Conservation (phyloP, 805 yeast species). For the Saccharomycopsis guyanensis region DNA sequence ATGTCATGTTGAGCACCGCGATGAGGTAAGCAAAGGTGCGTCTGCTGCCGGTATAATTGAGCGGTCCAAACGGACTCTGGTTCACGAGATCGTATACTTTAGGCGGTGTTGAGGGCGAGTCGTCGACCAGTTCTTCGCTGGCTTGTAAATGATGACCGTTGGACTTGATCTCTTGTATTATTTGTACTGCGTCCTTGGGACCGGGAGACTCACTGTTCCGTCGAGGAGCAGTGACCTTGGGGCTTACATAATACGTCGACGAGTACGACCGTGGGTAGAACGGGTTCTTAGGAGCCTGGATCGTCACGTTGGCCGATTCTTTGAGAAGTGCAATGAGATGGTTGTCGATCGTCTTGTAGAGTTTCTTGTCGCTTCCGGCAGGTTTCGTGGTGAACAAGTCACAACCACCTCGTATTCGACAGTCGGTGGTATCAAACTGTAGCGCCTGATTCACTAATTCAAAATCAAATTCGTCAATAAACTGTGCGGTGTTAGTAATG, state of each 20-base stretch:
- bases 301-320: slow-evolving; percentile 10
- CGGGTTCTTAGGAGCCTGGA: slow-evolving; percentile 18
- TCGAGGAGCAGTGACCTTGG: neutral
- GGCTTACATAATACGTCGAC: neutral
- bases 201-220: neutral
- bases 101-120: slow-evolving; percentile 10
- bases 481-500: slow-evolving; percentile 41
- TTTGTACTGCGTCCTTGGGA: neutral
- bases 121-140: slow-evolving; percentile 1
- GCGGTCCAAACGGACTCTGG: slow-evolving; percentile 81
- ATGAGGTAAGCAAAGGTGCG: slow-evolving; percentile 86
- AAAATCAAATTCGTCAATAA: slow-evolving; percentile 88
- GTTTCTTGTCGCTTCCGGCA: slow-evolving; percentile 80
- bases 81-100: slow-evolving; percentile 18
- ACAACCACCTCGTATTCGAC: slow-evolving; percentile 78
- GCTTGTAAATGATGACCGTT: neutral
- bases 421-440: slow-evolving; percentile 67
- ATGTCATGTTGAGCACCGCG: slow-evolving; percentile 83
- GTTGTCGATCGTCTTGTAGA: slow-evolving; percentile 80
- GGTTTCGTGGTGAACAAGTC: slow-evolving; percentile 94
- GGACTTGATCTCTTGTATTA: neutral
- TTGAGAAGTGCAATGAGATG: slow-evolving; percentile 30
- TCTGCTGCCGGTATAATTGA: slow-evolving; percentile 76
- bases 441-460: slow-evolving; percentile 84
- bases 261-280: slow-evolving; percentile 19